phyloP scores from a whole-genome alignment of 1,284 basidiomycete species.

The Naganishia sp. region DNA sequence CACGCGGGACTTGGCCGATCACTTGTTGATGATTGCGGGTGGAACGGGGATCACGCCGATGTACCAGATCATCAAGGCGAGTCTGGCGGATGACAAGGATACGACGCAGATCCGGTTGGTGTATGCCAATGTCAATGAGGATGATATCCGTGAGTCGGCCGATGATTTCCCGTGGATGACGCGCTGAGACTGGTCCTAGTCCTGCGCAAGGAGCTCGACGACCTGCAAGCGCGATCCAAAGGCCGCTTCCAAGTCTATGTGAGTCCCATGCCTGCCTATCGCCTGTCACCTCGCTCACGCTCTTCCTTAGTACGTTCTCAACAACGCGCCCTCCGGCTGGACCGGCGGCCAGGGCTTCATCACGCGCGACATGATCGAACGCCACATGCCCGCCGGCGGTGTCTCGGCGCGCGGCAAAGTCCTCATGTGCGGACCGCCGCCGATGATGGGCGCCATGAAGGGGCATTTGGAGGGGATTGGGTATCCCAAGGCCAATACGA shows the following conservation, averaged over 20 bases:
- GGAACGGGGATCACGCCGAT: slow-evolving; percentile 93
- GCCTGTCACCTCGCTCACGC: background rate
- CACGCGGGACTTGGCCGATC: slow-evolving; percentile 59
- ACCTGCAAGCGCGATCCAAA: slow-evolving; percentile 60
- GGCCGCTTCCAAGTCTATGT: slow-evolving; percentile 73
- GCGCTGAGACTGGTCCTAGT: slow-evolving; percentile 54
- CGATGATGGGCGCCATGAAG: slow-evolving; percentile 98
- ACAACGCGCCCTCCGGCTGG: slow-evolving; percentile 87
- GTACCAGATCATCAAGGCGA: slow-evolving; percentile 89
- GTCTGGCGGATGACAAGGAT: slow-evolving; percentile 81
- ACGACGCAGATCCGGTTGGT: slow-evolving; percentile 79
- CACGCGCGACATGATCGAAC: slow-evolving; percentile 85
- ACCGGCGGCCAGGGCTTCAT: slow-evolving; percentile 88
- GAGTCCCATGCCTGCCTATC: slow-evolving; percentile 29
- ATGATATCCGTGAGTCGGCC: slow-evolving; percentile 65
- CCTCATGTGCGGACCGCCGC: slow-evolving; percentile 85
- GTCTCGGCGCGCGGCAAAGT: slow-evolving; percentile 72
- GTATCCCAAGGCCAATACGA: slow-evolving; percentile 81
- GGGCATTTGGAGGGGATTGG: slow-evolving; percentile 84
- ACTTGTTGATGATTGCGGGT: slow-evolving; percentile 95
- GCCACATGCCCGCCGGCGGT: slow-evolving; percentile 59
- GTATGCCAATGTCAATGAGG: slow-evolving; percentile 91
- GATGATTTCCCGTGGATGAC: background rate
- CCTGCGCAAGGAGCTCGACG: slow-evolving; percentile 77
- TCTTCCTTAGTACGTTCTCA: slow-evolving; percentile 70